phyloP scores from a whole-genome alignment of 75 land plant genomes.

The Picea glauca region DNA sequence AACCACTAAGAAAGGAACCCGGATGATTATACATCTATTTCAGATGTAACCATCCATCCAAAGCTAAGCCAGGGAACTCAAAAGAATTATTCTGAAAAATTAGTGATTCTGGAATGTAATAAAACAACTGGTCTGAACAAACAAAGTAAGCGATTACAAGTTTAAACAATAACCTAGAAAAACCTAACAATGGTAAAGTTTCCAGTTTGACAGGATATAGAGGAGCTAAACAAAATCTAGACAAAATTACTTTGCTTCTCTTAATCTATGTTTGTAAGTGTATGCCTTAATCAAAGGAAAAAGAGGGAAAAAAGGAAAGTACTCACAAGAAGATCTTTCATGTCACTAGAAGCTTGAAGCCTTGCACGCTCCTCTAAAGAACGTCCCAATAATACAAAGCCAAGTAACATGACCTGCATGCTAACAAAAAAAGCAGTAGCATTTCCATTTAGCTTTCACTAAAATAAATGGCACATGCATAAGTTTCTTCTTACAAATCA shows the following conservation, averaged over 20 bases:
- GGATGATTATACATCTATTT: background rate
- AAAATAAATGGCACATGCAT: conserved; percentile 5
- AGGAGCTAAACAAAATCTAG: background rate
- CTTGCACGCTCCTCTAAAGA: conserved; percentile 88
- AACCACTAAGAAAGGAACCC: background rate
- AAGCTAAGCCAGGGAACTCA: background rate
- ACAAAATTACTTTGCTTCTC: background rate
- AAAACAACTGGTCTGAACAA: background rate
- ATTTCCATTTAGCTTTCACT: background rate
- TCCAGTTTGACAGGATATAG: background rate
- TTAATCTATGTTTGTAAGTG: background rate
- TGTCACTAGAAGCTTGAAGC: conserved; percentile 89
- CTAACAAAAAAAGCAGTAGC: conserved; percentile 25
- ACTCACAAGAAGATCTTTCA: conserved; percentile 93
- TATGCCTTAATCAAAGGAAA: background rate
- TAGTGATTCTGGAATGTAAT: background rate
- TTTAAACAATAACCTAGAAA: background rate
- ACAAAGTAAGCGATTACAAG: background rate
- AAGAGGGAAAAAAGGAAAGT: background rate
- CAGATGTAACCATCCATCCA: background rate
- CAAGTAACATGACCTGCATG: conserved; percentile 95
- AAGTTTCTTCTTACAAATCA: background rate
- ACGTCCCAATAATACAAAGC: conserved; percentile 90
- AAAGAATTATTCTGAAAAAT: background rate
- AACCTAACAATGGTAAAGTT: background rate